Conservation (phyloP, 768 basidiomycete genomes). For the Xerocomellus dryophilus region DNA sequence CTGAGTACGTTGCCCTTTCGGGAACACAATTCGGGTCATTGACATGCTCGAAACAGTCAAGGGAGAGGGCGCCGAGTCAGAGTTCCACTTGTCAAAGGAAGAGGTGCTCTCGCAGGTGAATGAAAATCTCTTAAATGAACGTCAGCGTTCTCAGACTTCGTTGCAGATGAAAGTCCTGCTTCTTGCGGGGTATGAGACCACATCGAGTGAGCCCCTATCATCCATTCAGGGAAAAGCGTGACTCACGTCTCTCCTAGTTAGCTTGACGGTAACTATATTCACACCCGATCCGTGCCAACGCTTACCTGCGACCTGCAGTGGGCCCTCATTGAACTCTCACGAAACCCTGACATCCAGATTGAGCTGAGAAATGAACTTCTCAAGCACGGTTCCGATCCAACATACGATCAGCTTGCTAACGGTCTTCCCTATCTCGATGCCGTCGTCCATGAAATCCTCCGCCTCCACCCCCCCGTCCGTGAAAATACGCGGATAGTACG, state of each 20-base stretch:
- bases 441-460: slow-evolving; percentile 44
- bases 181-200: slow-evolving; percentile 25
- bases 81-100: slow-evolving; percentile 23
- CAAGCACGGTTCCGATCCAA: slow-evolving; percentile 44
- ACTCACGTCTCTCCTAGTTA: slow-evolving; percentile 10
- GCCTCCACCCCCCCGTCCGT: slow-evolving; percentile 40
- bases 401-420: slow-evolving; percentile 50
- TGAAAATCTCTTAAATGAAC: too few relatives aligned
- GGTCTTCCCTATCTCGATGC: slow-evolving; percentile 56
- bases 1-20: slow-evolving; percentile 19
- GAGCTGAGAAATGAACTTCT: slow-evolving; percentile 50
- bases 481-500: slow-evolving; percentile 18
- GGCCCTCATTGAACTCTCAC: slow-evolving; percentile 56
- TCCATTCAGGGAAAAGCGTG: not conserved
- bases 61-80: slow-evolving; percentile 29
- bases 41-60: slow-evolving; percentile 31
- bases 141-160: not conserved
- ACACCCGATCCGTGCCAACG: not conserved
- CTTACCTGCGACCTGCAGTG: slow-evolving; percentile 34
- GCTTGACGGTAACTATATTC: slow-evolving; percentile 16
- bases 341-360: slow-evolving; percentile 43
- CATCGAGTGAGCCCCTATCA: slow-evolving; percentile 12
- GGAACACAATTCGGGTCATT: not conserved
- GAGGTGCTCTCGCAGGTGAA: slow-evolving; percentile 30
- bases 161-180: slow-evolving; percentile 22